phyloP scores from a whole-genome alignment of 345 rosid species.

The Populus pruinosa region DNA sequence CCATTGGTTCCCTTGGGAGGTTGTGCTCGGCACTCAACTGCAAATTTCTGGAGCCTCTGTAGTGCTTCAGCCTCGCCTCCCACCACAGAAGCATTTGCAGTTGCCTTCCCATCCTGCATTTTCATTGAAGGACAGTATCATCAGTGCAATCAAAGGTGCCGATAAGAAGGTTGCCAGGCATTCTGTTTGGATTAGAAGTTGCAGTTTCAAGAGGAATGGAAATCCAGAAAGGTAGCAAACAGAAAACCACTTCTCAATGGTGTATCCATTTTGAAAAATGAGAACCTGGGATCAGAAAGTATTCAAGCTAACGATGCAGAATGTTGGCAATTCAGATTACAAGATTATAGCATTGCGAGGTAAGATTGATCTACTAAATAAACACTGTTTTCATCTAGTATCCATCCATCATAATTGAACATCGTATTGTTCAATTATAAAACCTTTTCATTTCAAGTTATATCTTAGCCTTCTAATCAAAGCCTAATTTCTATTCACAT shows the following conservation, averaged over 20 bases:
- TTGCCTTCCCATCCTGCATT: constrained; percentile 64
- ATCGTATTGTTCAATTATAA: background rate
- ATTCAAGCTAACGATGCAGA: background rate
- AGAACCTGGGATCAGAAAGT: background rate
- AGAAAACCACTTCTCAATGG: background rate
- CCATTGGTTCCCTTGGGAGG: constrained; percentile 58
- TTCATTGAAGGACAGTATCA: constrained; percentile 6
- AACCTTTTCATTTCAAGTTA: background rate
- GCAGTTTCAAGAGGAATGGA: constrained; percentile 3
- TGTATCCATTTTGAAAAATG: background rate
- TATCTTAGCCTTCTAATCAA: background rate
- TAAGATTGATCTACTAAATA: background rate
- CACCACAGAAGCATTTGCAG: constrained; percentile 51
- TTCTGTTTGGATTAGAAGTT: background rate
- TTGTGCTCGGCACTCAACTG: constrained; percentile 78
- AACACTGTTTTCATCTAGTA: background rate
- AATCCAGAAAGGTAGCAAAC: background rate
- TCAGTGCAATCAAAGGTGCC: background rate
- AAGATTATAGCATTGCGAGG: background rate
- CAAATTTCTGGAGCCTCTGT: constrained; percentile 67
- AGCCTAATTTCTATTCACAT: background rate
- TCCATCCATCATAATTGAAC: background rate
- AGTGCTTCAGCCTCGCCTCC: constrained; percentile 98
- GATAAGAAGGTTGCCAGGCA: background rate
- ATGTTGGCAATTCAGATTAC: background rate